Evolutionary conservation across 192 early-diverging fungal genomes (phyloP).

Genomic region (Linderina pennispora): DNA sequence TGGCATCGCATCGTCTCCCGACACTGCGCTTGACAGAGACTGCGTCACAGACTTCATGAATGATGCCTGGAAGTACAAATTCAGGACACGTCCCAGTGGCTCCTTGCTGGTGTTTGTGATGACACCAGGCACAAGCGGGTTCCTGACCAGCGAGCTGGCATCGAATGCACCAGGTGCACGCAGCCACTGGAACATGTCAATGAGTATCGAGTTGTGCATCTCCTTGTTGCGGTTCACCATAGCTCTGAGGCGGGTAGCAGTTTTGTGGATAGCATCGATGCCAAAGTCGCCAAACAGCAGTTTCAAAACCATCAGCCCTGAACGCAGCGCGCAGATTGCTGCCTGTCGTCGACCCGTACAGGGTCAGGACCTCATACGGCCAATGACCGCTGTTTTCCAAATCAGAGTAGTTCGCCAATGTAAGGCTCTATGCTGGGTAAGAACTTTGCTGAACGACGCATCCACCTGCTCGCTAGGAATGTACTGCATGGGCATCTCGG

Average conservation of each 20-base stretch:
- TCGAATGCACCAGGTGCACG: constrained; percentile 29
- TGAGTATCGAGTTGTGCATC: constrained; percentile 24
- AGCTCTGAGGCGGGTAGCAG: constrained; percentile 12
- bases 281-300: constrained; percentile 46
- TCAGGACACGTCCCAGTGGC: constrained; percentile 29
- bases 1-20: constrained; percentile 14
- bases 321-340: constrained; percentile 14
- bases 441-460: constrained; percentile 5
- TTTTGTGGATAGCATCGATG: constrained; percentile 16
- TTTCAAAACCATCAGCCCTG: constrained; percentile 24
- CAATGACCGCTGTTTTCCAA: constrained; percentile 20
- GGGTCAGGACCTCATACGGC: constrained; percentile 40
- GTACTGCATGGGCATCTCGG: constrained; percentile 33
- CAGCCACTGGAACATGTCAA: constrained; percentile 39
- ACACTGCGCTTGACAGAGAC: constrained; percentile 15
- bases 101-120: constrained; percentile 6
- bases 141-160: constrained; percentile 14
- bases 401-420: too few relatives aligned
- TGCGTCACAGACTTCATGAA: constrained; percentile 22
- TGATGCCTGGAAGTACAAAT: constrained; percentile 27
- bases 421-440: constrained; percentile 20
- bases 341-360: constrained; percentile 24
- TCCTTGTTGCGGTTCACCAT: constrained; percentile 6
- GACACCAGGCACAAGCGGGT: background rate
- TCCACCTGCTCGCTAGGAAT: constrained; percentile 31